Evolutionary conservation across 192 early-diverging fungal genomes (phyloP).

Genomic region (Mortierella claussenii): DNA sequence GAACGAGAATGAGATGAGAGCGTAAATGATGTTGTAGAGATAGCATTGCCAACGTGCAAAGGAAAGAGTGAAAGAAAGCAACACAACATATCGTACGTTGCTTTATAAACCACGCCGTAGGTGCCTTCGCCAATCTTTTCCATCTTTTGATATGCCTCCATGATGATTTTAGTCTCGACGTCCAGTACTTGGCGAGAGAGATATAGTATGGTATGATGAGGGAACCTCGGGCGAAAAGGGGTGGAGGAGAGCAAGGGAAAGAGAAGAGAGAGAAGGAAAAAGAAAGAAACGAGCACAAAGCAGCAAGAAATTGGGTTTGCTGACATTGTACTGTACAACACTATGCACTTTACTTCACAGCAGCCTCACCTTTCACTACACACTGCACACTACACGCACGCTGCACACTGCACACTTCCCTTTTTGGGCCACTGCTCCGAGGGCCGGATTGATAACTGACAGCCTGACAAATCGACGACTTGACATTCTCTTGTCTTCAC

Average conservation of each 20-base stretch:
- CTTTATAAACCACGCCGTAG: constrained; percentile 85
- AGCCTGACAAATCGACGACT: too few species aligned
- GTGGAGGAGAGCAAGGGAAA: neutral
- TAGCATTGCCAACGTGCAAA: neutral
- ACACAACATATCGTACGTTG: constrained; percentile 33
- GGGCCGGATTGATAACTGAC: neutral
- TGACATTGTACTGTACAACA: too few species aligned
- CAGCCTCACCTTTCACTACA: too few species aligned
- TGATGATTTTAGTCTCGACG: too few species aligned
- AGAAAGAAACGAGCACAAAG: neutral
- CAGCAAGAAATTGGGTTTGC: neutral
- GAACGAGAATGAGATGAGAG: neutral
- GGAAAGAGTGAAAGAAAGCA: neutral
- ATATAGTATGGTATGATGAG: neutral
- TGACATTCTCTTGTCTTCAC: constrained; percentile 2
- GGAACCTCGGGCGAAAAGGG: neutral
- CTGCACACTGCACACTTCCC: too few species aligned
- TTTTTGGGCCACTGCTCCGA: constrained; percentile 3
- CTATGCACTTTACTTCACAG: too few species aligned
- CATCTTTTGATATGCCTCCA: constrained; percentile 72
- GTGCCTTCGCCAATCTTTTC: constrained; percentile 88
- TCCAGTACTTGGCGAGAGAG: neutral
- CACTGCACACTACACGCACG: too few species aligned
- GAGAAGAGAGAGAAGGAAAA: neutral
- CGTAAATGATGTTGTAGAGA: neutral